phyloP scores from a whole-genome alignment of 2,329 filamentous ascomycete species.

The Fusarium sp. region DNA sequence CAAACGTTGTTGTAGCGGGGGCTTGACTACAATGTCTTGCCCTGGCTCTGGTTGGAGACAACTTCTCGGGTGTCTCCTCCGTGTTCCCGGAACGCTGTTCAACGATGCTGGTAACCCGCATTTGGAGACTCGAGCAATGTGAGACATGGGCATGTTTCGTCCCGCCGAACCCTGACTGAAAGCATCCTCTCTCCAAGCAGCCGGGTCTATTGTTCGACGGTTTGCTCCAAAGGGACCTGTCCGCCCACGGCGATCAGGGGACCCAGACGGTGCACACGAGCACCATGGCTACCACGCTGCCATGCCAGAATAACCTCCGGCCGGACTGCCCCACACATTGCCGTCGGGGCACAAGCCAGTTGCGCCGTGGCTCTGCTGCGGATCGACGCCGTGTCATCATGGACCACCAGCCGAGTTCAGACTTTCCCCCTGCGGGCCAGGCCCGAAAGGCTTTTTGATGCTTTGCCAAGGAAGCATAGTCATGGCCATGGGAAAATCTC shows the following conservation, averaged over 20 bases:
- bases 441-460: slow-evolving; percentile 1
- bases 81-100: not conserved
- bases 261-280: not conserved
- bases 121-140: not conserved
- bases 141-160: not conserved
- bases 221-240: not conserved
- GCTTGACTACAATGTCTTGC: slow-evolving; percentile 4
- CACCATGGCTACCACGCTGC: not conserved
- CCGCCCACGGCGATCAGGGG: slow-evolving; percentile 23
- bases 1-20: slow-evolving; percentile 3
- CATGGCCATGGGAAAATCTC: not conserved
- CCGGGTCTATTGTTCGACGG: slow-evolving; percentile 14
- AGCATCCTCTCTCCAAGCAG: slow-evolving; percentile 13
- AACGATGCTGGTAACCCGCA: not conserved
- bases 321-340: slow-evolving; percentile 20
- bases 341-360: not conserved
- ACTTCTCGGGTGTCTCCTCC: not conserved
- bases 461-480: slow-evolving; percentile 14
- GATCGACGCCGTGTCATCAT: slow-evolving; percentile 10
- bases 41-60: not conserved
- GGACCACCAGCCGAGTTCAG: slow-evolving; percentile 14
- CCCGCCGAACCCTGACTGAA: not conserved
- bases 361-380: slow-evolving; percentile 13
- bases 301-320: slow-evolving; percentile 18
- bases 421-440: slow-evolving; percentile 26